phyloP scores from a whole-genome alignment of 306 rosid genomes.

The Datisca glomerata region DNA sequence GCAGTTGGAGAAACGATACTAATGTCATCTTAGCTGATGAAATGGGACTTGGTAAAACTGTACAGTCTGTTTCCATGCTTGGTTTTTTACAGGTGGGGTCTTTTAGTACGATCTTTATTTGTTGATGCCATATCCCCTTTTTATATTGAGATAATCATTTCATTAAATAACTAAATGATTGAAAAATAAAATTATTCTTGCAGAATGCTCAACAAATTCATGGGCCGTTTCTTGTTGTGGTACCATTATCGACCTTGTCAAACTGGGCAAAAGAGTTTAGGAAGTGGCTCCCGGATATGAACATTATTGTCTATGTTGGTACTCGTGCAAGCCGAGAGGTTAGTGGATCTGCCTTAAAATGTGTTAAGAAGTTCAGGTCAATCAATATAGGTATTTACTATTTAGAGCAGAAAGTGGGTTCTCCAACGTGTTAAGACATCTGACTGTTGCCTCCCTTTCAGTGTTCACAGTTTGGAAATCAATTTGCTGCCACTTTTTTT shows the following conservation, averaged over 20 bases:
- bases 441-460: too few relatives aligned
- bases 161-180: too few relatives aligned
- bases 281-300: conserved; percentile 99
- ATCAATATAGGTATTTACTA: too few relatives aligned
- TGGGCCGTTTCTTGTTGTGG: conserved; percentile 98
- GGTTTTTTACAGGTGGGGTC: conserved; percentile 84
- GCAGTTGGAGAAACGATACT: conserved; percentile 98
- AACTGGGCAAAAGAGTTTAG: conserved; percentile 99
- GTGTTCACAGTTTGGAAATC: too few relatives aligned
- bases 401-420: too few relatives aligned
- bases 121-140: background rate
- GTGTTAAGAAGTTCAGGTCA: too few relatives aligned
- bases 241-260: conserved; percentile 89
- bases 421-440: too few relatives aligned
- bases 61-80: conserved; percentile 98
- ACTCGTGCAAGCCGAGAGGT: conserved; percentile 99
- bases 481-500: too few relatives aligned
- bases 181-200: background rate
- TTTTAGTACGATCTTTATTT: conserved; percentile 8
- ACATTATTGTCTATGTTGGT: conserved; percentile 90
- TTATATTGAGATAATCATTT: too few relatives aligned
- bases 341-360: too few relatives aligned
- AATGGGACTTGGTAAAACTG: conserved; percentile 99
- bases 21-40: conserved; percentile 99
- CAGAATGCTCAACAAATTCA: conserved; percentile 96